Conservation (phyloP, 495 filamentous ascomycete genomes). For the Bombardia bombarda region DNA sequence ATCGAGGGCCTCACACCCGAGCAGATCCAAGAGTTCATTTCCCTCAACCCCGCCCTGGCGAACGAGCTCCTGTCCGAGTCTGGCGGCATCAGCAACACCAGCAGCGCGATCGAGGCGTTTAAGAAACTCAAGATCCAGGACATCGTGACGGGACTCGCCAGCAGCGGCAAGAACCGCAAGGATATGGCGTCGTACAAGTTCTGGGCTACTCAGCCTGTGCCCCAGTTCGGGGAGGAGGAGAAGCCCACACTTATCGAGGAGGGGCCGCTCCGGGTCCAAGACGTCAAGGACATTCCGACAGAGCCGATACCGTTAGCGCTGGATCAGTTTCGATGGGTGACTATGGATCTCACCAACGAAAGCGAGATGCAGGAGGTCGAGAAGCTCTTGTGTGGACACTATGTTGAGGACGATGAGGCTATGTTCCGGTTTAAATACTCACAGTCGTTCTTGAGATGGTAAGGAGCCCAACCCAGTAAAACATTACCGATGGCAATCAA, state of each 20-base stretch:
- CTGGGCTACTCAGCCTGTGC: conserved; percentile 95
- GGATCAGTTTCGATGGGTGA: conserved; percentile 87
- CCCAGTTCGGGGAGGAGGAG: conserved; percentile 62
- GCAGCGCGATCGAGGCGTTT: conserved; percentile 49
- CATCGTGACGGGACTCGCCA: conserved; percentile 69
- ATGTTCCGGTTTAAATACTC: conserved; percentile 98
- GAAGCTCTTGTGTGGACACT: conserved; percentile 82
- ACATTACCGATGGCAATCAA: no score
- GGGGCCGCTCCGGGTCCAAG: conserved; percentile 52
- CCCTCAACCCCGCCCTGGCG: conserved; percentile 54
- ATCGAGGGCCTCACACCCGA: conserved; percentile 36
- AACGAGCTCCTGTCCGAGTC: conserved; percentile 37
- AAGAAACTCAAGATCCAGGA: conserved; percentile 68
- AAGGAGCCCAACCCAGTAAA: no score
- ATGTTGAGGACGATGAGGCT: conserved; percentile 91
- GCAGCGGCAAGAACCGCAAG: conserved; percentile 77
- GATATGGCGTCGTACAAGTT: conserved; percentile 97
- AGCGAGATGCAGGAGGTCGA: conserved; percentile 69
- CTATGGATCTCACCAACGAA: conserved; percentile 66
- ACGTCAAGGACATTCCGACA: conserved; percentile 65
- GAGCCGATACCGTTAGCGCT: conserved; percentile 54
- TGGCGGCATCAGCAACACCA: conserved; percentile 10
- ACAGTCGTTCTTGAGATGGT: conserved; percentile 80
- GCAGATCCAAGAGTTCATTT: conserved; percentile 47
- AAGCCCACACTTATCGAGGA: conserved; percentile 35